These are phyloP conservation scores for Cenchrus purpureus DNA, from an alignment of 176 grass and related monocot species.

Conservation along the genomic window DNA sequence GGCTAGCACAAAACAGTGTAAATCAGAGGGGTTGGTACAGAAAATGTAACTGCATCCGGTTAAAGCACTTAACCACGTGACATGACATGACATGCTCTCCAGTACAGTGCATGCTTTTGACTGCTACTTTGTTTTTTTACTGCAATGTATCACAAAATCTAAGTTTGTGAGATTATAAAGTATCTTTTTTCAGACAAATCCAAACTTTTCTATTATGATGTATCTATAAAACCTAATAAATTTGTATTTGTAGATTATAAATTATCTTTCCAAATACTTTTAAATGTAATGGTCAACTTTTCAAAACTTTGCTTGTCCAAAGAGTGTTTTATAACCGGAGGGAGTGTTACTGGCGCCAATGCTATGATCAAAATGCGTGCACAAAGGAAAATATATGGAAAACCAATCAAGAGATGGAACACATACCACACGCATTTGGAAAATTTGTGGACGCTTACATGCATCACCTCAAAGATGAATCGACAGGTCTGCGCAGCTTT, in stretches of 20 bases:
- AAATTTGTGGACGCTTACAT: constrained; percentile 15
- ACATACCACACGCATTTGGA: constrained; percentile 60
- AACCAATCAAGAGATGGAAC: constrained; percentile 37
- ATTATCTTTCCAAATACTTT: not conserved
- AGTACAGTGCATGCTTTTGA: not conserved
- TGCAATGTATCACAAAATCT: not conserved
- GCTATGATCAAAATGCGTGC: constrained; percentile 15
- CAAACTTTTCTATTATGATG: not conserved
- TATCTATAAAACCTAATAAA: not conserved
- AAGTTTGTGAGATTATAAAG: not conserved
- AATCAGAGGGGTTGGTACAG: not conserved
- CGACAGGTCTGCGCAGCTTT: not conserved
- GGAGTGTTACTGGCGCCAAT: not conserved
- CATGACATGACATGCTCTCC: not conserved
- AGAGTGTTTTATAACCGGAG: not conserved
- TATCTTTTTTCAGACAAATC: not conserved
- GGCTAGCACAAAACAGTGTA: constrained; percentile 22
- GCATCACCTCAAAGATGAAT: constrained; percentile 18
- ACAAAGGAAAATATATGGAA: constrained; percentile 16
- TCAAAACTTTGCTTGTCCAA: not conserved
- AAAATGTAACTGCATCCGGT: not conserved
- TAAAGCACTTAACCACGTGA: not conserved
- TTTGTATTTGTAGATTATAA: not conserved
- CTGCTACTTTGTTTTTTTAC: not conserved
- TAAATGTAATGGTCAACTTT: not conserved